Conservation (phyloP, 2,329 filamentous ascomycete species). For the Fusarium compactum region DNA sequence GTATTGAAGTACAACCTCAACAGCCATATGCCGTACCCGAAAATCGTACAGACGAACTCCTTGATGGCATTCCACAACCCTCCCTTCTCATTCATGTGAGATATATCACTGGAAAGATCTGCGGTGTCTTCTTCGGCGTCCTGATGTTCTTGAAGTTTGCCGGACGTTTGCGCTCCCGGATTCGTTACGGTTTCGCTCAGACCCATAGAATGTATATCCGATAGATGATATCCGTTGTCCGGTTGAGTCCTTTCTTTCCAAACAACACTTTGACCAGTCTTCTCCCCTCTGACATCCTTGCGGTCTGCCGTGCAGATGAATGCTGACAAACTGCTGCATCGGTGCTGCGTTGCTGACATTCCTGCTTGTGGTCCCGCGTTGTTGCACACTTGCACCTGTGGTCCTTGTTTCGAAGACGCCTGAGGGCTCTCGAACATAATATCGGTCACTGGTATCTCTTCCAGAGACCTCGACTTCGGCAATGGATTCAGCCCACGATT, state of each 20-base stretch:
- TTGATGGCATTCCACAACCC: slow-evolving; percentile 27
- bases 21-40: slow-evolving; percentile 23
- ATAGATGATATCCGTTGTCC: neutral
- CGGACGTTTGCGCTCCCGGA: slow-evolving; percentile 39
- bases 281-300: neutral
- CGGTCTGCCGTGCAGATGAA: slow-evolving; percentile 42
- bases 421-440: slow-evolving; percentile 46
- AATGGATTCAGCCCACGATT: slow-evolving; percentile 44
- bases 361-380: neutral
- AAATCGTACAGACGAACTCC: slow-evolving; percentile 18
- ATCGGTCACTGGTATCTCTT: slow-evolving; percentile 46
- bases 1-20: slow-evolving; percentile 52
- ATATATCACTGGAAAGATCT: slow-evolving; percentile 45
- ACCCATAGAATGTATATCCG: slow-evolving; percentile 1
- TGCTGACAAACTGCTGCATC: slow-evolving; percentile 45
- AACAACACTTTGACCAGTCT: neutral
- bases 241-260: neutral
- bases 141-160: slow-evolving; percentile 47
- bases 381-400: slow-evolving; percentile 21
- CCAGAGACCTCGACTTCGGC: slow-evolving; percentile 40
- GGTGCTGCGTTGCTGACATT: slow-evolving; percentile 1
- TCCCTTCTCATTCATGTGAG: neutral
- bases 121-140: slow-evolving; percentile 48
- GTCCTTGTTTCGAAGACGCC: slow-evolving; percentile 26
- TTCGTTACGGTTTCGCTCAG: slow-evolving; percentile 16